Percentiles rank a stretch among this genome's conserved stretches.
phyloP scores from a whole-genome alignment of 768 basidiomycete genomes.

The Gloeopeniophorella convolvens region DNA sequence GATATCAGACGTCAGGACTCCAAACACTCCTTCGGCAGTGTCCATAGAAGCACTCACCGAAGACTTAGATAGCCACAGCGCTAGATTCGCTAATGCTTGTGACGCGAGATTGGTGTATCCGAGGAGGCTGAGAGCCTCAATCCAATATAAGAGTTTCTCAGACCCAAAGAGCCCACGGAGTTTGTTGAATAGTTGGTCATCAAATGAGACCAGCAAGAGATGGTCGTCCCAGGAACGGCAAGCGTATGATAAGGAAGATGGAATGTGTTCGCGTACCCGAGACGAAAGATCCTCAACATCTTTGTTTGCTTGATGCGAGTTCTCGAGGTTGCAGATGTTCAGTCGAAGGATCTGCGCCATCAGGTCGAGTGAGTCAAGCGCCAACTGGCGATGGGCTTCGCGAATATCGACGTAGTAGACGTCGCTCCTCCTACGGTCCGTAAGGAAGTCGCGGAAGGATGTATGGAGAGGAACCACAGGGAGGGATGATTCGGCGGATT shows the following conservation, averaged over 20 bases:
- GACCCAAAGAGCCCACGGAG: not conserved
- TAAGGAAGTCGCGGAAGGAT: slow-evolving; percentile 2
- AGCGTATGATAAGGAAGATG: not conserved
- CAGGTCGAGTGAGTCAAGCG: not conserved
- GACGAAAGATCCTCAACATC: not conserved
- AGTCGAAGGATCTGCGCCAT: not conserved
- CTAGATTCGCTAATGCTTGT: no score
- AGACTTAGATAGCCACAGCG: no score
- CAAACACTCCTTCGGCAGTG: no score
- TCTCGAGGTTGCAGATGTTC: slow-evolving; percentile 1
- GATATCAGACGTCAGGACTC: no score
- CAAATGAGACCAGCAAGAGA: not conserved
- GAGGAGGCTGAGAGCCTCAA: not conserved
- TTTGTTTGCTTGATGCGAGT: not conserved
- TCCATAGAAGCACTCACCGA: no score
- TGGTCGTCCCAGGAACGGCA: not conserved
- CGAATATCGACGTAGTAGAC: not conserved
- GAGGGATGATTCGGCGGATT: not conserved
- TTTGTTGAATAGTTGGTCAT: not conserved
- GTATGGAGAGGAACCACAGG: slow-evolving; percentile 1
- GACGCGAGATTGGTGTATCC: no score
- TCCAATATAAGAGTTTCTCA: not conserved
- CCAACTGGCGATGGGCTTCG: not conserved
- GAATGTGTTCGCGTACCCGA: not conserved
- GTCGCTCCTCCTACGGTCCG: not conserved